Base-by-base conservation (phyloP, 495 filamentous ascomycete genomes). In the Lepraria neglecta region DNA sequence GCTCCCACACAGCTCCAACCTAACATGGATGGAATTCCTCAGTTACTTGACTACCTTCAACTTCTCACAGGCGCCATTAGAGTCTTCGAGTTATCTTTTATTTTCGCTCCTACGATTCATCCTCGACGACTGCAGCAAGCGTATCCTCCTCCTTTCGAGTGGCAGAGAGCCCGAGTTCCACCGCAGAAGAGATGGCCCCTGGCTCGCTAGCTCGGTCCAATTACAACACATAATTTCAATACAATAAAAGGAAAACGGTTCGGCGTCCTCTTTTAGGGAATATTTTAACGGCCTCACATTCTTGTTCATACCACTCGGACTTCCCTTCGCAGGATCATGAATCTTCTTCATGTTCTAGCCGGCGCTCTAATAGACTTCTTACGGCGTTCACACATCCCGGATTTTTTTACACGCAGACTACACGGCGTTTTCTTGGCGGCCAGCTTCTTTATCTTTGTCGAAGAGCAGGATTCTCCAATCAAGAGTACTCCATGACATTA, bases 311-410 rank as follows among this genome's bases (percentile, higher is more conserved):
- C 28, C 24, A 44, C 12, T 28, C 59, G 30, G n/a, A 48, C 17
- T 42, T 21, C 31, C 42, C 35, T 44, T 48, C 42, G 40, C 43
- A 56, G 59, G 48, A 53, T 61, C 52, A 61, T 30, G 59, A 56
- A 21, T 42, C 28, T 46, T 61, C 28, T 53, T 53, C 17, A 35
- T 19, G 33, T 56, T 61, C 59, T 56, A 19, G 51, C 42, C 19
- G 51, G 59, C 30, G 42, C 43, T 61, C 19, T 44, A 47, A 55
- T 61, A 61, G 59, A 61, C 50, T 56, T 61, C 27, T 31, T 46
- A 43, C 33, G 59, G 59, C 59, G 52, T 56, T 61, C 40, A 61
- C 50, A 21, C 52, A 46, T 61, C 30, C 19, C 47, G 31, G 24
- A 30, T 40, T 46, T 21, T 21, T 43, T 48, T 28, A 11, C 27